Conservation (phyloP, 805 yeast species). For the Blastobotrys robertii region DNA sequence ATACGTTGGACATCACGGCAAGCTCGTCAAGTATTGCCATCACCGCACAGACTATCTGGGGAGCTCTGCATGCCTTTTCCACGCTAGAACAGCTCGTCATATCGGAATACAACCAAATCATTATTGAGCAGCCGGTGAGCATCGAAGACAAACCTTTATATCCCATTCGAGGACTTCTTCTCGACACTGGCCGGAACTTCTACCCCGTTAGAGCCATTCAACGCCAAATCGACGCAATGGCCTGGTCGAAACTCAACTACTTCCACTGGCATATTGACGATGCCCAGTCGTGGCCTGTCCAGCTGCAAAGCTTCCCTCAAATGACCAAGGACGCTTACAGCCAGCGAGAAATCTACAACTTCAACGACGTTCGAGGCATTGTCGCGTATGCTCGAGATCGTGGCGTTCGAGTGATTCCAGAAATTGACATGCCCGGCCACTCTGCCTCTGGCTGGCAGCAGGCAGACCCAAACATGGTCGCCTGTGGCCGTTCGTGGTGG, state of each 20-base stretch:
- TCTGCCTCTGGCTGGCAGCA: constrained; percentile 32
- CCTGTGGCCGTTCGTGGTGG: constrained; percentile 29
- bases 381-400: constrained; percentile 28
- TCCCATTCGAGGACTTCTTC: constrained; percentile 32
- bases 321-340: constrained; percentile 34
- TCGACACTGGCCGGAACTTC: constrained; percentile 34
- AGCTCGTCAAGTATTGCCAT: constrained; percentile 18
- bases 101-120: constrained; percentile 9
- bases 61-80: constrained; percentile 33
- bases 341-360: constrained; percentile 24
- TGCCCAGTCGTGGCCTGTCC: constrained; percentile 35
- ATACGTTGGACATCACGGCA: constrained; percentile 20
- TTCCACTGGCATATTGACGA: constrained; percentile 36
- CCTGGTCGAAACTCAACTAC: constrained; percentile 31
- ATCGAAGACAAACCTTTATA: constrained; percentile 30
- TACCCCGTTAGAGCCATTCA: constrained; percentile 21
- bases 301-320: constrained; percentile 27
- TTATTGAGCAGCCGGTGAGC: constrained; percentile 28
- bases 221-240: constrained; percentile 33
- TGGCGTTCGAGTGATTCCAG: constrained; percentile 36
- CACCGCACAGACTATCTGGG: constrained; percentile 32
- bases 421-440: constrained; percentile 36
- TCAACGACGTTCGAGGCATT: constrained; percentile 23
- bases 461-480: constrained; percentile 26
- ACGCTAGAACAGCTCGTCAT: constrained; percentile 33